A percentile compares a stretch with the other conserved stretches of the same genome.
Evolutionary conservation across 176 grass and related monocot genomes (phyloP).

Genomic region (Puccinellia tenuiflora): DNA sequence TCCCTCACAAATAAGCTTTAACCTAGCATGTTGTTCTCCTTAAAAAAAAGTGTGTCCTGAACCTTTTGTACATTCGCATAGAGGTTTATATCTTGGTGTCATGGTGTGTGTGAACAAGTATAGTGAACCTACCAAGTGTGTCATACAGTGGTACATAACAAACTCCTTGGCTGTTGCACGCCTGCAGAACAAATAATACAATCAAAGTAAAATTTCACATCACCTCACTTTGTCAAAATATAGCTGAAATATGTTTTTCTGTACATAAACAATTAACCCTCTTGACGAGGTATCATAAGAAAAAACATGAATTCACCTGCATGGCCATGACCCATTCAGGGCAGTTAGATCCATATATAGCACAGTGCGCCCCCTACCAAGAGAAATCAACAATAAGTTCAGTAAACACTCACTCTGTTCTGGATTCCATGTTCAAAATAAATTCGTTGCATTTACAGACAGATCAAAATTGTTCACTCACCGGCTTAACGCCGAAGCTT

Average conservation of each 20-base stretch:
- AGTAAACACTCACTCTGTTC: not conserved
- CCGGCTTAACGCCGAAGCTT: constrained; percentile 43
- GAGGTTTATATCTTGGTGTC: not conserved
- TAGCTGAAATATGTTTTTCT: not conserved
- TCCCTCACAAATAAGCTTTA: not conserved
- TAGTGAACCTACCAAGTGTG: constrained; percentile 62
- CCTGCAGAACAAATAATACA: constrained; percentile 44
- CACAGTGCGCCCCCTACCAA: constrained; percentile 73
- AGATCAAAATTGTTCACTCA: constrained; percentile 19
- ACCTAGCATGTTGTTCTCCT: not conserved
- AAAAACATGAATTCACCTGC: constrained; percentile 48
- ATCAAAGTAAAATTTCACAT: not conserved
- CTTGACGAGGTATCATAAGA: not conserved
- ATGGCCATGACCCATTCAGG: constrained; percentile 97
- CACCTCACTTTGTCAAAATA: not conserved
- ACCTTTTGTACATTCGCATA: not conserved
- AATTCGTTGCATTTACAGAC: not conserved
- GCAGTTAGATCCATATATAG: constrained; percentile 93
- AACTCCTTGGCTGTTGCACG: constrained; percentile 84
- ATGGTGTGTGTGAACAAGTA: not conserved
- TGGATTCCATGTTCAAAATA: not conserved
- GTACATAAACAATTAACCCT: not conserved
- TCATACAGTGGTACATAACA: constrained; percentile 92
- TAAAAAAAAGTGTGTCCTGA: not conserved
- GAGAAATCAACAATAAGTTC: constrained; percentile 10